Percentiles rank a stretch among this genome's conserved stretches.
Evolutionary conservation across 1,139 yeast genomes (phyloP).

Genomic region (Debaryomycetaceae sp.): DNA sequence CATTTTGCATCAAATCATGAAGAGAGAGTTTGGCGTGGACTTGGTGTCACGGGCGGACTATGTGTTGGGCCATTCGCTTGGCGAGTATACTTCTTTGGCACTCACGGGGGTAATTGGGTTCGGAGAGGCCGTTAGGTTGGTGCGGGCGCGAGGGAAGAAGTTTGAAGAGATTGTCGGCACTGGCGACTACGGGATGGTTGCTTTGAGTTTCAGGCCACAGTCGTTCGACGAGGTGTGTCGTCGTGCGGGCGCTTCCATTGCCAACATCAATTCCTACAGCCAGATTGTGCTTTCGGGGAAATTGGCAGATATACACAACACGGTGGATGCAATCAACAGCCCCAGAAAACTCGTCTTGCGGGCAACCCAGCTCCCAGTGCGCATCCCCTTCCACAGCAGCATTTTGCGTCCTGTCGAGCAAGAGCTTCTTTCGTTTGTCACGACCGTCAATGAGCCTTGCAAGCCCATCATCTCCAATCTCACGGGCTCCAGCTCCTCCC

Average conservation of each 20-base stretch:
- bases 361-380: conserved; percentile 38
- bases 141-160: conserved; percentile 47
- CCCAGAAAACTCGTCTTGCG: conserved; percentile 19
- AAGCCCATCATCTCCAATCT: conserved; percentile 34
- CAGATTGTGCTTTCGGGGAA: conserved; percentile 49
- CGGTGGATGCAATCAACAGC: conserved; percentile 16
- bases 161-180: conserved; percentile 36
- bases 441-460: neutral
- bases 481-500: conserved; percentile 21
- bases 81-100: conserved; percentile 52
- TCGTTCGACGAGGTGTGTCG: conserved; percentile 17
- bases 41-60: conserved; percentile 20
- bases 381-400: conserved; percentile 53
- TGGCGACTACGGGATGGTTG: conserved; percentile 35
- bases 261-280: conserved; percentile 40
- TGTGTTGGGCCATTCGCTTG: conserved; percentile 57
- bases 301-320: conserved; percentile 14
- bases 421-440: neutral
- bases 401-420: conserved; percentile 18
- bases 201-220: conserved; percentile 25
- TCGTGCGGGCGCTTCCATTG: conserved; percentile 26
- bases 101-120: conserved; percentile 40
- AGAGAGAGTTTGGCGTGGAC: conserved; percentile 20
- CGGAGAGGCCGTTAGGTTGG: conserved; percentile 44
- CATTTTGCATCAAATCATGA: conserved; percentile 29